Percentiles rank a stretch among this genome's conserved stretches.
Conservation (phyloP, 2,329 filamentous ascomycete species). For the Paraconiothyrium brasiliense region DNA sequence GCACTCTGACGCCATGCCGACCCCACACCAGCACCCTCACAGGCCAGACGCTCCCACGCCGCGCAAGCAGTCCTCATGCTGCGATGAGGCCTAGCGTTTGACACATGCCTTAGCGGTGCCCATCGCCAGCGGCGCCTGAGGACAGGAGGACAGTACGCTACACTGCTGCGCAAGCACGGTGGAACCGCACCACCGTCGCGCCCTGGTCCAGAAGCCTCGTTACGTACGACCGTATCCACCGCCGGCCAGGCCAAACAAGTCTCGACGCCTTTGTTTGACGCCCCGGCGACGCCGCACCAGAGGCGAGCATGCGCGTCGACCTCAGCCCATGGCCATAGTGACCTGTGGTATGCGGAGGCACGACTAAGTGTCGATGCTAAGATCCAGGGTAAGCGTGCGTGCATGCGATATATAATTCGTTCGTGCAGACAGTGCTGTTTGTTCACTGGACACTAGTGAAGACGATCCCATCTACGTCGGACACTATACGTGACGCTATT, state of each 20-base stretch:
- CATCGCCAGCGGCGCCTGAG: not conserved
- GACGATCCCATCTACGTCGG: conserved; percentile 12
- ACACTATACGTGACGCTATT: conserved; percentile 3
- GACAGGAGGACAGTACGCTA: not conserved
- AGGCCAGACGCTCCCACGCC: not conserved
- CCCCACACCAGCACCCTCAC: not conserved
- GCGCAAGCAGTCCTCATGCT: not conserved
- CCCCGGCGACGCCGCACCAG: not conserved
- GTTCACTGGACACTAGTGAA: not conserved
- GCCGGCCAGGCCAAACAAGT: not conserved
- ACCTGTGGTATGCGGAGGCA: not conserved
- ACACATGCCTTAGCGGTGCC: conserved; percentile 2
- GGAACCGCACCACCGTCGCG: not conserved
- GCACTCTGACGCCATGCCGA: conserved; percentile 11
- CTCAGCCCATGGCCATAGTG: not conserved
- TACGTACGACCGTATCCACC: not conserved
- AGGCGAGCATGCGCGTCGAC: not conserved
- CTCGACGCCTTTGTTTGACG: conserved; percentile 2
- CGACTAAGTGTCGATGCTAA: not conserved
- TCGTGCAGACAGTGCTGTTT: not conserved
- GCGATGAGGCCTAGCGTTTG: not conserved
- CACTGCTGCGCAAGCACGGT: not conserved
- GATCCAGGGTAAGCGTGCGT: conserved; percentile 5
- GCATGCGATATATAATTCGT: conserved; percentile 9
- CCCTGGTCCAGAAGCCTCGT: not conserved